Percentiles rank a stretch among this genome's conserved stretches.
These are phyloP conservation scores for Camelina hispida DNA, from an alignment of 345 rosid species.

Conservation along the genomic window DNA sequence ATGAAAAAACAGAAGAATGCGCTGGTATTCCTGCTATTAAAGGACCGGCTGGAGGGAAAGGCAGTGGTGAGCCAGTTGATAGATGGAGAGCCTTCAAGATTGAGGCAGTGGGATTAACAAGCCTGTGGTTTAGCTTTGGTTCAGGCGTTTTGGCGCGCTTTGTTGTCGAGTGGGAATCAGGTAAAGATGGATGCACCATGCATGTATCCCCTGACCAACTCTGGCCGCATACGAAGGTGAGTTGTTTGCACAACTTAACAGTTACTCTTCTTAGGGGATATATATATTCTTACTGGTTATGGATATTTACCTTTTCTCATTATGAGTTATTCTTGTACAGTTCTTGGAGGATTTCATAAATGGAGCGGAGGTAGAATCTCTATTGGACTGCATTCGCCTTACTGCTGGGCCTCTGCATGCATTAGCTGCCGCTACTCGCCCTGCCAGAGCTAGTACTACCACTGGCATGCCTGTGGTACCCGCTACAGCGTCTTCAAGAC, in stretches of 20 bases:
- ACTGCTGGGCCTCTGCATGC: slow-evolving; percentile 97
- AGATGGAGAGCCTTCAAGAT: slow-evolving; percentile 91
- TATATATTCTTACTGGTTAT: not conserved
- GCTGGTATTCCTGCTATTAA: slow-evolving; percentile 55
- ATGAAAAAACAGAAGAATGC: slow-evolving; percentile 73
- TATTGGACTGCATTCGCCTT: slow-evolving; percentile 97
- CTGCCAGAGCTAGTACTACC: slow-evolving; percentile 91
- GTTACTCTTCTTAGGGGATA: slow-evolving; percentile 12
- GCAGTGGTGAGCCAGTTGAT: slow-evolving; percentile 66
- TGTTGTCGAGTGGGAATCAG: slow-evolving; percentile 99
- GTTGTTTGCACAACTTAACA: slow-evolving; percentile 17
- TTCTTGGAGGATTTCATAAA: slow-evolving; percentile 92
- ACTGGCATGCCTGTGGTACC: slow-evolving; percentile 63
- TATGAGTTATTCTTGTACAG: slow-evolving; percentile 48
- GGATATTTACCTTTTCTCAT: slow-evolving; percentile 3
- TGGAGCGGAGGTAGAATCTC: slow-evolving; percentile 94
- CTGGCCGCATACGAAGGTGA: slow-evolving; percentile 99
- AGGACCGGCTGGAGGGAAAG: slow-evolving; percentile 63
- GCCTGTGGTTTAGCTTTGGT: slow-evolving; percentile 98
- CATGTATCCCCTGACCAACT: slow-evolving; percentile 99
- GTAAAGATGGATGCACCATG: slow-evolving; percentile 98
- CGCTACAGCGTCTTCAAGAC: slow-evolving; percentile 63
- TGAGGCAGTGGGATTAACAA: slow-evolving; percentile 94
- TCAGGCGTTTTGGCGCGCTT: slow-evolving; percentile 88
- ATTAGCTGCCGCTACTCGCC: slow-evolving; percentile 96